Evolutionary conservation across 257 asterid genomes (phyloP), one percentile per base, ranked within the genome.

Genomic region (Solanum chiquidenum): DNA sequence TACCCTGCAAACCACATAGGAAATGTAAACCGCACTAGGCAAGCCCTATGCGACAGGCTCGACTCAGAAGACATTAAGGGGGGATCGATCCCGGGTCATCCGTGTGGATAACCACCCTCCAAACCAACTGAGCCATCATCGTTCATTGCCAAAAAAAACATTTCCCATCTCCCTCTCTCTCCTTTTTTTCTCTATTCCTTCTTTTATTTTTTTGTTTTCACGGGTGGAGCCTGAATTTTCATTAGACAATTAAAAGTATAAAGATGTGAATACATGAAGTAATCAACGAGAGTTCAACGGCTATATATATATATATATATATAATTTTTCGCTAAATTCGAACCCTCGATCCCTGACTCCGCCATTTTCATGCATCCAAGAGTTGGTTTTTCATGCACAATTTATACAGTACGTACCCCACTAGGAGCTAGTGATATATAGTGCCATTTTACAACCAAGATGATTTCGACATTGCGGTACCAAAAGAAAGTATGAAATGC

Each of bases 321-420:
- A 55, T 55, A 55, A 0, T 2, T 62, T 60, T 9, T 4, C 0
- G 2, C 0, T n/a, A 23, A 23, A 9, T 62, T 9, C 0, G 3
- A 62, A 55, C 2, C 5, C 1, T 12, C 5, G 11, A 20, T 0
- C 25, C 25, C 0, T 20, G 12, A 20, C 11, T 55, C 5, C 4
- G 5, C 10, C 21, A 14, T 2, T 14, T 49, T 49, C 3, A 55
- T 20, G 1, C 25, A 58, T 18, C 64, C 9, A 2, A 74, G 14
- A 44, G 27, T 42, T 79, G 34, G 25, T 23, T 40, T 77, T 25
- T 42, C 84, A 44, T 42, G 84, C 38, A 79, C 64, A 40, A 79
- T 42, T 14, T 68, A 68, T 42, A 77, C 5, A 7, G 21, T n/a
- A 76, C 34, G 35, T 76, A n/a, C 83, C 64, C 64, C 84, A 42